Evolutionary conservation across 139 green algal species (phyloP).

Genomic region (Coelastrella sp.): DNA sequence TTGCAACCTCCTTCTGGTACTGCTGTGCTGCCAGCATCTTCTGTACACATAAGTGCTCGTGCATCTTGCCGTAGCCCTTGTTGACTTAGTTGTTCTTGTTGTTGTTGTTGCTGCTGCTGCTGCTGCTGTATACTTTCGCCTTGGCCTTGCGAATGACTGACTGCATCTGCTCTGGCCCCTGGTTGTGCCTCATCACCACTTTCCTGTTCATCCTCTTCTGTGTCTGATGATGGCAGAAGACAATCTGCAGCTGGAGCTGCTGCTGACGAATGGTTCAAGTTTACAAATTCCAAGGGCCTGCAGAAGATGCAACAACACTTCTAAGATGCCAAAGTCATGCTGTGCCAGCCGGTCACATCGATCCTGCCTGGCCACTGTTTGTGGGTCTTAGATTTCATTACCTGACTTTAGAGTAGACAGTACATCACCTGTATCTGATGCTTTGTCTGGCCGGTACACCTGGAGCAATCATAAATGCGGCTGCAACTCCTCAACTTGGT

Average conservation of each 20-base stretch:
- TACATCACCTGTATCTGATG: too few species aligned
- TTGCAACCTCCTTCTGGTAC: neutral
- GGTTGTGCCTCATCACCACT: neutral
- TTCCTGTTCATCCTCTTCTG: neutral
- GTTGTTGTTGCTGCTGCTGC: constrained; percentile 11
- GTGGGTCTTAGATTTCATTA: too few species aligned
- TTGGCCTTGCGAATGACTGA: neutral
- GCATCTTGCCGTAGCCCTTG: neutral
- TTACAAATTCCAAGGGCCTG: constrained; percentile 27
- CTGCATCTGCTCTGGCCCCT: neutral
- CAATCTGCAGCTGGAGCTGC: constrained; percentile 18
- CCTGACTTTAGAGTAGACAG: too few species aligned
- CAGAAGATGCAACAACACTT: neutral
- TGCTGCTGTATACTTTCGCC: neutral
- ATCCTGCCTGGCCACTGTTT: too few species aligned
- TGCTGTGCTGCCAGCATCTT: neutral
- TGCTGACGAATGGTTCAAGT: neutral
- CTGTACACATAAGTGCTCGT: neutral
- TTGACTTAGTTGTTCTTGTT: neutral
- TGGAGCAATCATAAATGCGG: neutral
- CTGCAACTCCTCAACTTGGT: neutral
- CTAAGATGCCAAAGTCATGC: neutral
- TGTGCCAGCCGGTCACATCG: neutral
- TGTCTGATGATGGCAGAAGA: neutral
- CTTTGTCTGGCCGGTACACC: too few species aligned